Conservation (phyloP, 1,284 basidiomycete species). For the Ustilago crameri region DNA sequence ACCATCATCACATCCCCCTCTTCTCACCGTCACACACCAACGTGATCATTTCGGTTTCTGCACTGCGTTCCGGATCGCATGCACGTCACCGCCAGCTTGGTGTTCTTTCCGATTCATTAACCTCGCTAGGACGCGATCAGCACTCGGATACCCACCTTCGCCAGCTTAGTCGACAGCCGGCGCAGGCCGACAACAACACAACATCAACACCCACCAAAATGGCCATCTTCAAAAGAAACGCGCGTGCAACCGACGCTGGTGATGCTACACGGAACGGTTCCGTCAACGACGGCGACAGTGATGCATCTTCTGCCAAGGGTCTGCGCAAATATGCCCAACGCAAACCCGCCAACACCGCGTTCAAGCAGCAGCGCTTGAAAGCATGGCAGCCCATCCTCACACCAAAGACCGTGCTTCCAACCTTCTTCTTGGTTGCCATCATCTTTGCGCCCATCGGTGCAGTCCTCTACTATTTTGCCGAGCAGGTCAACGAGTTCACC, state of each 20-base stretch:
- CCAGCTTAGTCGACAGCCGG: no score
- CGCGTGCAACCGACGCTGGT: constrained; percentile 47
- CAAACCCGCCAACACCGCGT: constrained; percentile 79
- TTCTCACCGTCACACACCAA: background rate
- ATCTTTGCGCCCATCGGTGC: constrained; percentile 96
- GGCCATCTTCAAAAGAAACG: constrained; percentile 51
- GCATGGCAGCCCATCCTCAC: constrained; percentile 99
- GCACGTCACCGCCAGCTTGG: background rate
- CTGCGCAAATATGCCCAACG: constrained; percentile 61
- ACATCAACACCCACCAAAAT: no score
- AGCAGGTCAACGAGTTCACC: constrained; percentile 84
- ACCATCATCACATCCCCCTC: background rate
- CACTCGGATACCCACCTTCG: background rate
- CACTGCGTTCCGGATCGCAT: background rate
- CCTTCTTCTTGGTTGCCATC: constrained; percentile 91
- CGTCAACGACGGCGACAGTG: constrained; percentile 43
- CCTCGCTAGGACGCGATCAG: background rate
- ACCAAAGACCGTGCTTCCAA: constrained; percentile 94
- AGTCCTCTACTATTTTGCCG: constrained; percentile 74
- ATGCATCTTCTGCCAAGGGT: constrained; percentile 40
- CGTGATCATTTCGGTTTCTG: no score
- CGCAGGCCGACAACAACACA: no score
- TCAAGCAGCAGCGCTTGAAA: constrained; percentile 99
- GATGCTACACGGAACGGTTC: constrained; percentile 26
- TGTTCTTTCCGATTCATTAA: background rate